Evolutionary conservation across 108 stramenopile genomes (phyloP), one percentile per base, ranked within the genome.

Genomic region (Licmophora abbreviata): DNA sequence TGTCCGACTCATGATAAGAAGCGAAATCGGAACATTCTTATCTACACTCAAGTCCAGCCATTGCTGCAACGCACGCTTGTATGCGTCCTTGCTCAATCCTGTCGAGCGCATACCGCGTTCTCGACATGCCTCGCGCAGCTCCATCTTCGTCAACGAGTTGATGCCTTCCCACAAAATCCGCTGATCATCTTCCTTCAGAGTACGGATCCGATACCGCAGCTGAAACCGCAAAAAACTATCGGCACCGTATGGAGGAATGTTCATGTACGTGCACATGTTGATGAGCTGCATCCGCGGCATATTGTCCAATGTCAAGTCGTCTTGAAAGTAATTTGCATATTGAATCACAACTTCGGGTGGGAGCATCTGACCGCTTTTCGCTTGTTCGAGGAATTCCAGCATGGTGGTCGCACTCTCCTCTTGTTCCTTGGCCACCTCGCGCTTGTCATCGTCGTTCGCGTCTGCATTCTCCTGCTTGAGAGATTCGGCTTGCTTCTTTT

Each of bases 141-240:
- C 98, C 88, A 95, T 89, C 61, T 94, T 95, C 12, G 90, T 95
- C 30, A 99, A 72, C 15, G 82, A 87, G 29, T 93, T 83, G 41
- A 97, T 91, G 6, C 98, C 98, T 74, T 99, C 98, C 90, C 94
- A 97, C 26, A 96, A 57, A 53, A 99, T 97, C 21, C 93, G 82
- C 61, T 94, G 91, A 58, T 99, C 98, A 69, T 99, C 98, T 52
- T 93, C 95, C 50, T 79, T 80, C 27, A 95, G 58, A 14, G 53
- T 54, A 42, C 88, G 51, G 48, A 99, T 92, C 42, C 68, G 71
- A 50, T 85, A 78, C n/a, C 98, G 79, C 1, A 99, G 78, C 66
- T 94, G 96, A 44, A 94, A 96, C 28, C 95, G 76, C 42, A 99
- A 76, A 46, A 99, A 78, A 27, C 65, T 62, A 56, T 99, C 98